phyloP scores from a whole-genome alignment of 2,329 filamentous ascomycete genomes.

The Samsoniella hepiali region DNA sequence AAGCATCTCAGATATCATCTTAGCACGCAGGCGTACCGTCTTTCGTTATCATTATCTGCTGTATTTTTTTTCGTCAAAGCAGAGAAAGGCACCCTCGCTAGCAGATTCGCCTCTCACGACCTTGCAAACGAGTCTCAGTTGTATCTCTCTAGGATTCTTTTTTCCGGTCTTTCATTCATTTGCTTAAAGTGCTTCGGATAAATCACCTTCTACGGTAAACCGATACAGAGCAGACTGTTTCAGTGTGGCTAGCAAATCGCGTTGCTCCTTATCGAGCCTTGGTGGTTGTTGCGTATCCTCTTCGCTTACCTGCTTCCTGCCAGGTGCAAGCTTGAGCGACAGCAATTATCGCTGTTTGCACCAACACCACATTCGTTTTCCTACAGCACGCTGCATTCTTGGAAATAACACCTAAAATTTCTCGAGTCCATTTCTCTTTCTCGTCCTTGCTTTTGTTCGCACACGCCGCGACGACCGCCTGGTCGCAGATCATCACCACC shows the following conservation, averaged over 20 bases:
- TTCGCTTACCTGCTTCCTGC: slow-evolving; percentile 7
- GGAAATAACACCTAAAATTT: background rate
- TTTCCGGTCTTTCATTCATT: background rate
- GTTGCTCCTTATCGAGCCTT: background rate
- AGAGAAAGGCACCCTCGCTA: background rate
- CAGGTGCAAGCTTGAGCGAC: slow-evolving; percentile 11
- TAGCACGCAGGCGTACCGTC: background rate
- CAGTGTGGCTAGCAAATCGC: background rate
- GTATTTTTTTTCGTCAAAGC: no score
- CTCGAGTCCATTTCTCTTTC: background rate
- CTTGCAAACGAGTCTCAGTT: background rate
- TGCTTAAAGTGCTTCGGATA: no score
- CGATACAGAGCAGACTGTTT: background rate
- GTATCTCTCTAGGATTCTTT: no score
- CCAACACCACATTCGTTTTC: background rate
- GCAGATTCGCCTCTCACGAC: background rate
- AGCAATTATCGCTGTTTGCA: slow-evolving; percentile 12
- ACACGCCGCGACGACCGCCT: background rate
- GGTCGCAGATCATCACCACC: background rate
- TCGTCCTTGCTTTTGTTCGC: background rate
- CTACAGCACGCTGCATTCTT: background rate
- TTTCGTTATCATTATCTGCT: background rate
- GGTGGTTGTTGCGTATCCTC: background rate
- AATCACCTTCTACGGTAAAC: background rate
- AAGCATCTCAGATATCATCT: background rate